Conservation (phyloP, 2,329 filamentous ascomycete species). For the Stemphylium beticola region DNA sequence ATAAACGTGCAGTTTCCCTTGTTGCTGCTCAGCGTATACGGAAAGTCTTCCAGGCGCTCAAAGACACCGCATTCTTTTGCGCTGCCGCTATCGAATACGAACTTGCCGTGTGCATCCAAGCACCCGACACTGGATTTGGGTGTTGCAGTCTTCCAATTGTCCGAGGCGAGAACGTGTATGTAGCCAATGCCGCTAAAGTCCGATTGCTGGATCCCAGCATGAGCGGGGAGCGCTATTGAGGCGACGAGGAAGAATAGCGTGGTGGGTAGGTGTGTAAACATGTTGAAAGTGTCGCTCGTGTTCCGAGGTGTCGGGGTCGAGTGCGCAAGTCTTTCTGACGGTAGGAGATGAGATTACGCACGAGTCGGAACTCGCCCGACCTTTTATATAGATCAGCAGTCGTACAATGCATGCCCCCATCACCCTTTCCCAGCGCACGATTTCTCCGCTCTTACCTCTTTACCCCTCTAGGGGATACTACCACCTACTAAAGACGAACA, state of each 20-base stretch:
- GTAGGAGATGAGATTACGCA: too few species aligned
- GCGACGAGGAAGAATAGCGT: constrained; percentile 14
- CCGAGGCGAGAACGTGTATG: constrained; percentile 39
- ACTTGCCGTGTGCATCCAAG: constrained; percentile 30
- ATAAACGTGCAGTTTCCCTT: constrained; percentile 43
- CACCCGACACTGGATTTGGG: constrained; percentile 39
- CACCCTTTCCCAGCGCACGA: too few species aligned
- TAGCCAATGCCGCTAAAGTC: constrained; percentile 40
- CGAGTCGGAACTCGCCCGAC: too few species aligned
- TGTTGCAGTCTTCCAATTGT: constrained; percentile 31
- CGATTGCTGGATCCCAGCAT: constrained; percentile 28
- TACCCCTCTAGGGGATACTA: too few species aligned
- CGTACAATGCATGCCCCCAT: too few species aligned
- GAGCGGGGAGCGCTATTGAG: constrained; percentile 15
- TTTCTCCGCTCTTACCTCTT: too few species aligned
- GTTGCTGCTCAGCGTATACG: constrained; percentile 36
- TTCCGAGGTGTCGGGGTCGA: too few species aligned
- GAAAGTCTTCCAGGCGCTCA: constrained; percentile 25
- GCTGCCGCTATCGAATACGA: constrained; percentile 18
- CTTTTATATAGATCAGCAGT: too few species aligned
- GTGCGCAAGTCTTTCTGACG: too few species aligned
- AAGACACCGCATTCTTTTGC: constrained; percentile 34
- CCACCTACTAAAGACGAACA: not conserved
- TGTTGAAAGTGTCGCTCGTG: not conserved
- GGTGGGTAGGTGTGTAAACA: constrained; percentile 11